Base-by-base conservation (phyloP, 768 basidiomycete genomes). In the Phallus indusiatus region DNA sequence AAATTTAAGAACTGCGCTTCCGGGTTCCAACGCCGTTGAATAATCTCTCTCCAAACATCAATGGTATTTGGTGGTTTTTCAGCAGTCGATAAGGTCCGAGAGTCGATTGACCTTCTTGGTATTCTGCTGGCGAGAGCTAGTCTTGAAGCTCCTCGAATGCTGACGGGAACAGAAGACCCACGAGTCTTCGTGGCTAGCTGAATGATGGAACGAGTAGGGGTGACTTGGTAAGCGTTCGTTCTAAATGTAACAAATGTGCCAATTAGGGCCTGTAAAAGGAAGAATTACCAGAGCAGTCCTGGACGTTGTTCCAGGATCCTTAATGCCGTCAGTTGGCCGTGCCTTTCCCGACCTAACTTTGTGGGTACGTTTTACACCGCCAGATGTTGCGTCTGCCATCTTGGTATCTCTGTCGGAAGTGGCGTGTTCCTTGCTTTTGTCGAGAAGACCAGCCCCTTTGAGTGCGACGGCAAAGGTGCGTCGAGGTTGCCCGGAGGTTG, bases 31-130 rank as follows among this genome's bases (percentile, higher is more conserved):
- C 91, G 79, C 61, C 76, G 81, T 62, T 81, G 72, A 42, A 94
- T 84, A 65, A 92, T 79, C 64, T 86, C 80, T 66, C 79, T 78
- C 88, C 89, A 90, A n/a, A 81, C 70, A 59, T 88, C 85, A 24
- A 92, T 71, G 24, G 71, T 64, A 70, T 74, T 71, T 9, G 28
- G 12, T 8, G 57, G 18, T 14, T 12, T 46, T 8, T 48, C n/a
- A 5, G 57, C 22, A 5, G 49, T 34, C 16, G 42, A 21, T n/a
- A 49, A 51, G 0, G 28, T 28, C 1, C 50, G 57, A 34, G 36
- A 17, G 14, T 56, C 55, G 20, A 47, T 14, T 22, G 55, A 21
- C 42, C 57, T 51, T 18, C 57, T 48, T 34, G 57, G 37, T 16
- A 53, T 12, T 53, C 33, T 52, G 14, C 47, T 33, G 16, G 57